Base-by-base conservation (phyloP, 2,329 filamentous ascomycete species). In the Macrophomina tecta region DNA sequence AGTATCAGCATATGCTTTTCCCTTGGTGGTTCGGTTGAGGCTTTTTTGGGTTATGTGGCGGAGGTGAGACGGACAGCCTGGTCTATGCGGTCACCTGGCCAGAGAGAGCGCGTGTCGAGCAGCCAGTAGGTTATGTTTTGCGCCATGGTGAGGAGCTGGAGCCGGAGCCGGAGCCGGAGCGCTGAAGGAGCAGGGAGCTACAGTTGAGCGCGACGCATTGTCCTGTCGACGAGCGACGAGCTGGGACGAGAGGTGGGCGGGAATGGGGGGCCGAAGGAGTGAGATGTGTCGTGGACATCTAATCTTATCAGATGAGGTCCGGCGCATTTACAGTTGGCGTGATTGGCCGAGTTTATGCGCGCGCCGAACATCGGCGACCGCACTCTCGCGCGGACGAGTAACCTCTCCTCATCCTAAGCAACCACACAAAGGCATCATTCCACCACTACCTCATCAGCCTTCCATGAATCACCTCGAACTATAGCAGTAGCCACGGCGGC, bases 61-160 rank as follows among this genome's bases (percentile, higher is more conserved):
- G 61, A 32, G 40, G 40, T 23, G 48, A 38, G 18, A 67, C 77
- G 72, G 48, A 80, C 75, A 46, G 79, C 76, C 34, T 78, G 71
- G 67, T 75, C 73, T 61, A 85, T 84, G 66, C 78, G 78, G 46
- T 77, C 72, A 23, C 82, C 64, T 0, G 78, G 77, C 83, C 83
- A 85, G 65, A 84, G 67, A 4, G 73, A 72, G 30, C 83, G 75
- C 14, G 82, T 84, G 69, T 85, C 83, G 28, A 85, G 75, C 32
- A 85, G 77, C 83, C 82, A 85, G 73, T 81, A 82, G 45, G 78
- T 81, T 61, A 83, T 46, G 12, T 12, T 69, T 56, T 34, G 64
- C 65, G 18, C 68, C 69, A 65, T 58, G 42, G 62, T 67, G 65
- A 45, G 9, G 16, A 18, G 14, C 7, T 32, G 7, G 58, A 16